Percentiles rank a stretch among this genome's conserved stretches.
These are phyloP conservation scores for Parsonsia alboflavescens DNA, from an alignment of 257 asterid genomes.

Conservation along the genomic window DNA sequence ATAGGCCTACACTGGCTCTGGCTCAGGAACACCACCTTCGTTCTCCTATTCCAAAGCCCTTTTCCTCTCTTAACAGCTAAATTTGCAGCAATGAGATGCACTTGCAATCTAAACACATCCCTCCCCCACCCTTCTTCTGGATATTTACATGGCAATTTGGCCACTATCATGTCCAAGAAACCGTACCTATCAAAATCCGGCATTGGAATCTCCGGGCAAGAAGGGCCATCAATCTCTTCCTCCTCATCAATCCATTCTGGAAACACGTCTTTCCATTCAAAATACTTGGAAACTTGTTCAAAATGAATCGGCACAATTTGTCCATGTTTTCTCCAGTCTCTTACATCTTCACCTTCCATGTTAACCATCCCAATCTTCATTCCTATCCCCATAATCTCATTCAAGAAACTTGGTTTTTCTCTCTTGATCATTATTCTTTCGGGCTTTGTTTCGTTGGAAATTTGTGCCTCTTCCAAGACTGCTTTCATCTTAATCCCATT, in stretches of 20 bases:
- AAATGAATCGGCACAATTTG: conserved; percentile 30
- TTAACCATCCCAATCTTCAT: conserved; percentile 66
- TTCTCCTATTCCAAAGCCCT: conserved; percentile 43
- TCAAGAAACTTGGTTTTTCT: conserved; percentile 60
- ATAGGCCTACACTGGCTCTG: conserved; percentile 66
- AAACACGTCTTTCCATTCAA: conserved; percentile 70
- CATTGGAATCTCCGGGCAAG: conserved; percentile 87
- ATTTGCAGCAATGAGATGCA: conserved; percentile 63
- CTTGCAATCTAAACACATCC: conserved; percentile 77
- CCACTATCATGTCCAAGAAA: conserved; percentile 62
- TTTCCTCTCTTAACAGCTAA: conserved; percentile 55
- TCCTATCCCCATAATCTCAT: conserved; percentile 29
- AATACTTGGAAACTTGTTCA: conserved; percentile 41
- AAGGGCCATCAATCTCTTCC: conserved; percentile 71
- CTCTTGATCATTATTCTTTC: conserved; percentile 43
- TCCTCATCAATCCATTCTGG: conserved; percentile 99
- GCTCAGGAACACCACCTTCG: conserved; percentile 66
- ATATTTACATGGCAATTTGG: conserved; percentile 53
- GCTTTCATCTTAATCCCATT: conserved; percentile 66
- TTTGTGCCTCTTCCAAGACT: conserved; percentile 36
- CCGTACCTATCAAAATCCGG: conserved; percentile 39
- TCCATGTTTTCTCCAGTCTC: conserved; percentile 52
- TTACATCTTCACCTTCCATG: conserved; percentile 71
- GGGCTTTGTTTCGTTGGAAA: conserved; percentile 21
- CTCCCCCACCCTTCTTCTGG: conserved; percentile 64